Percentiles rank a stretch among this genome's conserved stretches.
phyloP scores from a whole-genome alignment of 1,284 basidiomycete species.

The Pascua guehoae region DNA sequence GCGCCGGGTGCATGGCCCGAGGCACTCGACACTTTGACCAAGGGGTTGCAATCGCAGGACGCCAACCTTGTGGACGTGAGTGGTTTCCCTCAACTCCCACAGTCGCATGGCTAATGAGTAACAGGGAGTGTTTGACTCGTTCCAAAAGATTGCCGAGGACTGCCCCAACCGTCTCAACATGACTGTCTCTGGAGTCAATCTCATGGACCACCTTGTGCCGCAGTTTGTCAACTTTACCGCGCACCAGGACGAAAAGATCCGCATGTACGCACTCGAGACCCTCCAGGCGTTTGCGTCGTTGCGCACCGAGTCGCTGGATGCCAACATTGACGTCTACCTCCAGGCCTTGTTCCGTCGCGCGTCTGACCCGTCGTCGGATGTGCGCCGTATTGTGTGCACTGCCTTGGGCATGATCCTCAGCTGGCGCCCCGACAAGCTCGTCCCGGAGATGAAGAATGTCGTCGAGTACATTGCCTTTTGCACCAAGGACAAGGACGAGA shows the following conservation, averaged over 20 bases:
- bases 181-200: conserved; percentile 73
- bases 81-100: conserved; percentile 9
- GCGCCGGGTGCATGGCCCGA: conserved; percentile 90
- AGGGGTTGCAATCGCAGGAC: conserved; percentile 69
- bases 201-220: conserved; percentile 90
- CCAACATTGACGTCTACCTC: conserved; percentile 90
- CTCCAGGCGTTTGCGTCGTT: conserved; percentile 90
- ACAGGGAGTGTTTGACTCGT: conserved; percentile 88
- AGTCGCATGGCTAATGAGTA: neutral
- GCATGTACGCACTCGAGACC: conserved; percentile 87
- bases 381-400: conserved; percentile 93
- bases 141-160: conserved; percentile 96
- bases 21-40: conserved; percentile 76
- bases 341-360: conserved; percentile 90
- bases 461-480: conserved; percentile 99
- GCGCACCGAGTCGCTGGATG: conserved; percentile 73
- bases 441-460: conserved; percentile 92
- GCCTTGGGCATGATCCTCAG: conserved; percentile 90
- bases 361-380: conserved; percentile 85
- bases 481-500: conserved; percentile 93
- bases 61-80: conserved; percentile 77
- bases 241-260: conserved; percentile 68
- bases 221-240: conserved; percentile 85
- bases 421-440: conserved; percentile 88
- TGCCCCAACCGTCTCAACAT: conserved; percentile 93